Base-by-base conservation (phyloP, 768 basidiomycete species). In the Calocybe indica region DNA sequence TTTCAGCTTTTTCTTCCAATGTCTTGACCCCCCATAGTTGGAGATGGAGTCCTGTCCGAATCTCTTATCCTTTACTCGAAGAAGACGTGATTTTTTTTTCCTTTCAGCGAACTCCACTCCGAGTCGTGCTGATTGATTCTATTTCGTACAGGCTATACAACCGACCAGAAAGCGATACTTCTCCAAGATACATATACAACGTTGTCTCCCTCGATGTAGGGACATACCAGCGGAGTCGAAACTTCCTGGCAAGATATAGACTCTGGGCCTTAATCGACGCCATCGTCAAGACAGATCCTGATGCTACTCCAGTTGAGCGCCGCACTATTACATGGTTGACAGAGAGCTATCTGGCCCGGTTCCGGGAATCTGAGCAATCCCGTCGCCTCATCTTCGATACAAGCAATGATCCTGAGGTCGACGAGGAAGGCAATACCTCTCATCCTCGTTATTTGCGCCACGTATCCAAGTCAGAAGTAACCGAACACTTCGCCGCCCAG, bases 271-370 rank as follows among this genome's bases (percentile, higher is more conserved):
- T 77, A 35, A 72, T 86, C 50, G 55, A 69, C 0, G 62, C 75
- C 28, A 71, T 83, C n/a, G 53, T 66, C 43, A 47, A 58, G 11
- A 64, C 50, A 1, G 69, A 76, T 45, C 52, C 49, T 4, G 43
- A 55, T 12, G 52, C 60, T 13, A 68, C 70, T 1, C 60, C 69
- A 0, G 2, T 64, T 5, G 58, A 65, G 39, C 52, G 65, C 4
- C 72, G 77, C 13, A 74, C 73, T 0, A 71, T 80, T 10, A 61
- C 69, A n/a, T 81, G 74, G 72, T 69, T 80, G 40, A 66, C 78
- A 29, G 52, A 66, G 1, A 60, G 58, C 11, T 84, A 81, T 49
- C 37, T 74, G 2, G 40, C 38, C 3, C 55, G 47, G 37, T 52
- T 65, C 37, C 37, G 43, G 36, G 40, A 59, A 37, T 53, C 53